A percentile compares a stretch with the other conserved stretches of the same genome.
These are phyloP conservation scores for Cutaneotrichosporon sp. DNA, from an alignment of 1,284 basidiomycete species.

Conservation along the genomic window DNA sequence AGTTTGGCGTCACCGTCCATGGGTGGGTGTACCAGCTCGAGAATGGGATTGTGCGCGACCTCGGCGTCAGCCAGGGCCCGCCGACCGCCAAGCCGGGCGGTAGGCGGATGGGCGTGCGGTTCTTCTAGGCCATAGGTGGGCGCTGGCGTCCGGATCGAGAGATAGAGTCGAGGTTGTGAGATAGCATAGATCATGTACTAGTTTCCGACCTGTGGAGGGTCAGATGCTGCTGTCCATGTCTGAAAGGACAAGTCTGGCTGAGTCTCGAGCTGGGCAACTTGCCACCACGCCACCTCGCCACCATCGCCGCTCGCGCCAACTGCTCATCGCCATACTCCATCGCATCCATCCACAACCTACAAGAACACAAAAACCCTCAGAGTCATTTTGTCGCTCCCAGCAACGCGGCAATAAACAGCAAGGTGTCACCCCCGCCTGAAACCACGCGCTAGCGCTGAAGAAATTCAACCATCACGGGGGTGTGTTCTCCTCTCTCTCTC, in stretches of 20 bases:
- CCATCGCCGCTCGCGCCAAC: no score
- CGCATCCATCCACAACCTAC: background rate
- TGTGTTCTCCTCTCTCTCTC: background rate
- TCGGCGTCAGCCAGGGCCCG: constrained; percentile 45
- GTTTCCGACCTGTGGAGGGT: background rate
- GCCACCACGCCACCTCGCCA: no score
- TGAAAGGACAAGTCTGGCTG: no score
- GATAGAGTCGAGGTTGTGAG: background rate
- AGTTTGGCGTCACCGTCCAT: constrained; percentile 45
- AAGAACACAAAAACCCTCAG: constrained; percentile 41
- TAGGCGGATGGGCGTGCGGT: constrained; percentile 13
- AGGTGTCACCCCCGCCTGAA: constrained; percentile 45
- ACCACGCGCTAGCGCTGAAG: constrained; percentile 50
- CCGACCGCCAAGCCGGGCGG: constrained; percentile 33
- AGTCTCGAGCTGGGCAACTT: no score
- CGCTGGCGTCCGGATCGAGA: background rate
- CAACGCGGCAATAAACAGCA: constrained; percentile 35
- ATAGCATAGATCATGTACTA: constrained; percentile 7
- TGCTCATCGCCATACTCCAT: background rate
- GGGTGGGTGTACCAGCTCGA: constrained; percentile 53
- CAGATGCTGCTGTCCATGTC: background rate
- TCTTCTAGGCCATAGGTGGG: constrained; percentile 8
- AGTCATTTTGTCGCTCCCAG: constrained; percentile 45
- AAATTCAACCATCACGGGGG: constrained; percentile 54
- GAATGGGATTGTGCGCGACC: constrained; percentile 47